These are phyloP conservation scores for Fistulifera pelliculosa DNA, from an alignment of 108 stramenopile genomes.

Conservation along the genomic window DNA sequence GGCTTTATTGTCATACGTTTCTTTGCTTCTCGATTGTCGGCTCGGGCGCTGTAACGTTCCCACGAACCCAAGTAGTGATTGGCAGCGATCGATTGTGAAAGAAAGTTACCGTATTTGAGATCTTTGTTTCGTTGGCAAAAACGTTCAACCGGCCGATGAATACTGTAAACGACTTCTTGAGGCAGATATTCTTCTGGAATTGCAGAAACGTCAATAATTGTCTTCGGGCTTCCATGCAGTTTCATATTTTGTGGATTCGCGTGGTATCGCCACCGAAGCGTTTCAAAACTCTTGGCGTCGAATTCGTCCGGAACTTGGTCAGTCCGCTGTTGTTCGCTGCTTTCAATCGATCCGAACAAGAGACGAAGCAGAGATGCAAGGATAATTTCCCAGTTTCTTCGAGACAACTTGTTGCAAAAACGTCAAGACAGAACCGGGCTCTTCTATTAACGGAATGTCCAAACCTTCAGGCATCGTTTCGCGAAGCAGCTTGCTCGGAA, in stretches of 20 bases:
- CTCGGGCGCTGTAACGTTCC: slow-evolving; percentile 22
- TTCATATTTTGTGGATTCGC: slow-evolving; percentile 9
- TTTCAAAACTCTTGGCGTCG: slow-evolving; percentile 7
- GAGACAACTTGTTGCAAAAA: slow-evolving; percentile 15
- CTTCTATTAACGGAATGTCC: slow-evolving; percentile 6
- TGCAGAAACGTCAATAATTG: slow-evolving; percentile 19
- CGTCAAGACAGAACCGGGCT: slow-evolving; percentile 13
- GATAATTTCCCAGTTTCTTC: slow-evolving; percentile 9
- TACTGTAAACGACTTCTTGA: slow-evolving; percentile 16
- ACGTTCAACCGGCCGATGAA: slow-evolving; percentile 8
- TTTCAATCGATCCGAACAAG: slow-evolving; percentile 14
- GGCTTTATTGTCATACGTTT: slow-evolving; percentile 22
- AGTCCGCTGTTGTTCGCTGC: background rate
- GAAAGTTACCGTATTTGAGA: slow-evolving; percentile 1
- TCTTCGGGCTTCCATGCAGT: slow-evolving; percentile 22
- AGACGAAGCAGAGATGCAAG: slow-evolving; percentile 16
- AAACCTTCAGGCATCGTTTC: slow-evolving; percentile 3
- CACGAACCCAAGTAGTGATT: slow-evolving; percentile 36
- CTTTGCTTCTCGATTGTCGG: slow-evolving; percentile 22
- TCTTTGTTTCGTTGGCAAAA: slow-evolving; percentile 9
- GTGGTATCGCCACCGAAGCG: slow-evolving; percentile 17
- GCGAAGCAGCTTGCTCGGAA: slow-evolving; percentile 15
- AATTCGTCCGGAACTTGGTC: slow-evolving; percentile 2
- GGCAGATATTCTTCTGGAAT: slow-evolving; percentile 7
- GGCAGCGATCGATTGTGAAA: slow-evolving; percentile 16